Conservation (phyloP, 2,329 filamentous ascomycete species). For the Blastomyces gilchristii region DNA sequence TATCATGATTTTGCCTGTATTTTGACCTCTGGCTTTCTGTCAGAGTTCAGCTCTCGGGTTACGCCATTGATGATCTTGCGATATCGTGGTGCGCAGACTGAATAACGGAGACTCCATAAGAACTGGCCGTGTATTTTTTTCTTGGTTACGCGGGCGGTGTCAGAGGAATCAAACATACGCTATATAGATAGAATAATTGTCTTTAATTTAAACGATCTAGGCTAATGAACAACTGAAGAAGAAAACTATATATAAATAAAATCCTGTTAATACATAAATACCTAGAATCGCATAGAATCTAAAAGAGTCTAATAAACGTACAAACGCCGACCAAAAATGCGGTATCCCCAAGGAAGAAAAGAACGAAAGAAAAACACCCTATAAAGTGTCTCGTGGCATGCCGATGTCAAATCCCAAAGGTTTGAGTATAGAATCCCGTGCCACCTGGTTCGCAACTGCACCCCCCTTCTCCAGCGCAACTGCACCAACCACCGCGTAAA, state of each 20-base stretch:
- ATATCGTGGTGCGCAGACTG: conserved; percentile 52
- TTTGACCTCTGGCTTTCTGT: conserved; percentile 54
- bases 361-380: conserved; percentile 1
- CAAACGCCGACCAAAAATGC: conserved; percentile 17
- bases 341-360: conserved; percentile 1
- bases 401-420: conserved; percentile 34
- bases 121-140: conserved; percentile 56
- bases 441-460: conserved; percentile 61
- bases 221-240: not conserved
- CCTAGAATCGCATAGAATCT: not conserved
- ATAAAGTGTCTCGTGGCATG: conserved; percentile 14
- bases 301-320: conserved; percentile 7
- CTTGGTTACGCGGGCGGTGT: conserved; percentile 66
- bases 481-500: conserved; percentile 82
- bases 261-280: conserved; percentile 13
- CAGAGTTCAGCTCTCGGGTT: conserved; percentile 44
- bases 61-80: conserved; percentile 55
- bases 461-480: conserved; percentile 80
- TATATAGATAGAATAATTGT: conserved; percentile 2
- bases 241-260: conserved; percentile 2
- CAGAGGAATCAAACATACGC: conserved; percentile 65
- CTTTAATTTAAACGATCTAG: conserved; percentile 1
- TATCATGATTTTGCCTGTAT: conserved; percentile 39
- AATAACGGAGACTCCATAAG: conserved; percentile 54
- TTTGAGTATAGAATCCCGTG: conserved; percentile 64